Conservation (phyloP, 192 early-diverging fungal genomes). For the Podila horticola region DNA sequence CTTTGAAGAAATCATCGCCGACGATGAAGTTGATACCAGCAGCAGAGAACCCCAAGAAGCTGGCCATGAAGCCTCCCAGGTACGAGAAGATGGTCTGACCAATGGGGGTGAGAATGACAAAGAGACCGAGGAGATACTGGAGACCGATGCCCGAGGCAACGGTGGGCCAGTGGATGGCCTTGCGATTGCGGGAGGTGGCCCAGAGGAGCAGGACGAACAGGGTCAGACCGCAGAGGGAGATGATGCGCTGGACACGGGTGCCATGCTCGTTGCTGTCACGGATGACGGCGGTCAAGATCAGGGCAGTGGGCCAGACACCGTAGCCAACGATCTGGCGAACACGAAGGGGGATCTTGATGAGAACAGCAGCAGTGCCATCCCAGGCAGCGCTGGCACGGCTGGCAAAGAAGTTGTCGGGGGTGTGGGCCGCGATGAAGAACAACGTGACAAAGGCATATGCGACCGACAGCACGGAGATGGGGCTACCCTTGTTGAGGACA, state of each 20-base stretch:
- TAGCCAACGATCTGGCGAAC: constrained; percentile 54
- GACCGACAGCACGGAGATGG: constrained; percentile 58
- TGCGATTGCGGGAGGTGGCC: constrained; percentile 69
- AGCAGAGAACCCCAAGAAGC: constrained; percentile 77
- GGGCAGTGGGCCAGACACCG: constrained; percentile 57
- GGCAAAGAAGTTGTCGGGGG: constrained; percentile 46
- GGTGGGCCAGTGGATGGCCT: constrained; percentile 78
- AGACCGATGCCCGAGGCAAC: constrained; percentile 73
- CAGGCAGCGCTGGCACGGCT: constrained; percentile 46
- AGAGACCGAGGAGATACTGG: constrained; percentile 84
- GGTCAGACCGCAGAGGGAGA: constrained; percentile 78
- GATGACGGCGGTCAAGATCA: constrained; percentile 66
- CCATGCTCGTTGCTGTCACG: constrained; percentile 55
- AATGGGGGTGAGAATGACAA: constrained; percentile 77
- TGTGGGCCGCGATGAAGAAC: constrained; percentile 59
- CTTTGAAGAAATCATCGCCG: constrained; percentile 57
- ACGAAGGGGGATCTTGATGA: constrained; percentile 46
- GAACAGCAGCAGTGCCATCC: constrained; percentile 30
- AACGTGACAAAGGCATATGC: constrained; percentile 63
- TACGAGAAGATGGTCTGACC: constrained; percentile 81
- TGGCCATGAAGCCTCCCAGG: constrained; percentile 56
- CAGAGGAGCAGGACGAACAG: constrained; percentile 62
- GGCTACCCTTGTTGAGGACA: constrained; percentile 59
- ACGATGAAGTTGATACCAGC: constrained; percentile 78
- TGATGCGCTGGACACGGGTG: constrained; percentile 75